Evolutionary conservation across 2,329 filamentous ascomycete genomes (phyloP).

Genomic region (Neofusicoccum sp.): DNA sequence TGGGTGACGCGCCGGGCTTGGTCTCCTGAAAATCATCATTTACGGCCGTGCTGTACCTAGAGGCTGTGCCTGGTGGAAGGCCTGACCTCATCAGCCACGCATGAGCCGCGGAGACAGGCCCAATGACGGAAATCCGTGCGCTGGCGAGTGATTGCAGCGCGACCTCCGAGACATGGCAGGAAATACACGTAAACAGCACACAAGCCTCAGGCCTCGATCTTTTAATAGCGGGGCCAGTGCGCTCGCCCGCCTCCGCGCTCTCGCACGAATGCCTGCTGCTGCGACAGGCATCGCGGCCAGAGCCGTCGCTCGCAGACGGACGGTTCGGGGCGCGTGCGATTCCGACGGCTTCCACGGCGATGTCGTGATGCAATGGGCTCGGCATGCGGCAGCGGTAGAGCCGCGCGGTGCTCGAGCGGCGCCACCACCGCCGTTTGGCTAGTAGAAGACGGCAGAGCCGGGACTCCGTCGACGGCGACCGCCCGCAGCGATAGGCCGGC

Average conservation of each 20-base stretch:
- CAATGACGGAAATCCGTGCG: slow-evolving; percentile 3
- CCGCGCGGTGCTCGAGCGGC: slow-evolving; percentile 6
- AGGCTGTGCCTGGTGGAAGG: background rate
- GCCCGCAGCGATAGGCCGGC: slow-evolving; percentile 12
- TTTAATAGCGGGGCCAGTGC: slow-evolving; percentile 9
- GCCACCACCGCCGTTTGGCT: slow-evolving; percentile 14
- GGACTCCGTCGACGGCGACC: background rate
- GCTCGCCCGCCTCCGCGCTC: background rate
- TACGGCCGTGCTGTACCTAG: background rate
- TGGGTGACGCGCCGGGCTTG: slow-evolving; percentile 6
- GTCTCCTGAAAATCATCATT: slow-evolving; percentile 16
- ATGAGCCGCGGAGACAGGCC: slow-evolving; percentile 2
- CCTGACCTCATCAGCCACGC: slow-evolving; percentile 18
- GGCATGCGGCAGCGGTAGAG: slow-evolving; percentile 17
- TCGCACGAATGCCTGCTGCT: slow-evolving; percentile 7
- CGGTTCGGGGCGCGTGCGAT: no score
- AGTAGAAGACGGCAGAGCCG: background rate
- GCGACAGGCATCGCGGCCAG: background rate
- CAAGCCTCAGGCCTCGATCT: background rate
- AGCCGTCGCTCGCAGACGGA: background rate
- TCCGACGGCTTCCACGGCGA: background rate
- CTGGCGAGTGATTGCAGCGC: slow-evolving; percentile 1
- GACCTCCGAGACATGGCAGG: slow-evolving; percentile 18
- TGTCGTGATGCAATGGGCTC: slow-evolving; percentile 7
- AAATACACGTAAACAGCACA: slow-evolving; percentile 13